A percentile compares a stretch with the other conserved stretches of the same genome.
Evolutionary conservation across 768 basidiomycete species (phyloP).

Genomic region (Pleurotus pulmonarius): DNA sequence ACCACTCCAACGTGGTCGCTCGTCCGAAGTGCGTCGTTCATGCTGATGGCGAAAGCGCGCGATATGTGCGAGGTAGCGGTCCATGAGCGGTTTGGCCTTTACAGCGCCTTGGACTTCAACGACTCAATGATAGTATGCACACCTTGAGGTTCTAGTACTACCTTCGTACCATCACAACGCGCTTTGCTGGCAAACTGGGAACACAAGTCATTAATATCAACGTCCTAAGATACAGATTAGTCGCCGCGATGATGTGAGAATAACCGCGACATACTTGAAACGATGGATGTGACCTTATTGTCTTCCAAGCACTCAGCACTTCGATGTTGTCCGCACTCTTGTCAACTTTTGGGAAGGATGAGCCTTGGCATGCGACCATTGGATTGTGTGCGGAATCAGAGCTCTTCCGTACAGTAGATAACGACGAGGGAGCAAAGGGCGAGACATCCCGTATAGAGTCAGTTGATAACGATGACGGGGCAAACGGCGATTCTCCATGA

Average conservation of each 20-base stretch:
- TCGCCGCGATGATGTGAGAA: constrained; percentile 6
- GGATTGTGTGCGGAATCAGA: constrained; percentile 39
- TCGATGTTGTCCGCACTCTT: constrained; percentile 74
- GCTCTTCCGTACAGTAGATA: constrained; percentile 35
- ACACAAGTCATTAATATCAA: constrained; percentile 78
- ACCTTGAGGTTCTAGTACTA: constrained; percentile 64
- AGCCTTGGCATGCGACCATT: constrained; percentile 64
- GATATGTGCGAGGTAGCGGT: background rate
- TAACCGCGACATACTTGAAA: constrained; percentile 58
- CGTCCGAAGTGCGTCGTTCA: background rate
- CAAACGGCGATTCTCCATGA: constrained; percentile 62
- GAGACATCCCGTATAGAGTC: background rate
- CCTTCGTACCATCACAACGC: constrained; percentile 79
- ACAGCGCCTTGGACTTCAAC: constrained; percentile 16
- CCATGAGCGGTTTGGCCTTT: background rate
- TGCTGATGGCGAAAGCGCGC: background rate
- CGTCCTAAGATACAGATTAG: constrained; percentile 41
- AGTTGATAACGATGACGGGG: constrained; percentile 18
- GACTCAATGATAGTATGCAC: constrained; percentile 45
- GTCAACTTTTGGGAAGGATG: constrained; percentile 64
- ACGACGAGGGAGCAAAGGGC: constrained; percentile 37
- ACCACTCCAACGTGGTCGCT: background rate
- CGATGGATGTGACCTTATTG: constrained; percentile 67
- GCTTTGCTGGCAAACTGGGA: constrained; percentile 79
- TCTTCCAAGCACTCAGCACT: constrained; percentile 76